These are phyloP conservation scores for Candida insectorum DNA, from an alignment of 805 yeast genomes.

Conservation along the genomic window DNA sequence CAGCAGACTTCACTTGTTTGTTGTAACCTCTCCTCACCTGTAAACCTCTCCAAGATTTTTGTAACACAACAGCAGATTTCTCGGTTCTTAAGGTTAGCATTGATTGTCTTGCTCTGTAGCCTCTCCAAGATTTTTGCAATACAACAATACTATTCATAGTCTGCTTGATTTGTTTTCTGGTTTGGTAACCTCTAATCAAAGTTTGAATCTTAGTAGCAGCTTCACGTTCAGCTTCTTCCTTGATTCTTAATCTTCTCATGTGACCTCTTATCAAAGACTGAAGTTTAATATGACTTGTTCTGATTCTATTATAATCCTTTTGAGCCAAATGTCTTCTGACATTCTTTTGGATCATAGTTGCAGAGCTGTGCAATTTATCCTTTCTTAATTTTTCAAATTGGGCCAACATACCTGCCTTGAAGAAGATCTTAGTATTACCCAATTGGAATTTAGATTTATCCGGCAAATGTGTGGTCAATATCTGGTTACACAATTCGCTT, in stretches of 20 bases:
- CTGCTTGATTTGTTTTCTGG: constrained; percentile 36
- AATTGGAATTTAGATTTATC: constrained; percentile 74
- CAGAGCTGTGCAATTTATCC: constrained; percentile 72
- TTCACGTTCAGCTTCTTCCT: constrained; percentile 49
- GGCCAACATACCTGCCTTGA: constrained; percentile 96
- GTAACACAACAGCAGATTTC: constrained; percentile 68
- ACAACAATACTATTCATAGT: constrained; percentile 37
- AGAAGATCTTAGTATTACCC: constrained; percentile 91
- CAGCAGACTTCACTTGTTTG: constrained; percentile 50
- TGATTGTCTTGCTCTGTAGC: constrained; percentile 51
- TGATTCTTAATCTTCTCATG: constrained; percentile 52
- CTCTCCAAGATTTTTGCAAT: constrained; percentile 49
- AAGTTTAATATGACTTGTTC: constrained; percentile 48
- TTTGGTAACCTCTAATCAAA: constrained; percentile 50
- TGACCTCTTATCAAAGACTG: constrained; percentile 69
- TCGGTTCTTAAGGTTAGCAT: constrained; percentile 48
- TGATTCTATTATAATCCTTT: constrained; percentile 52
- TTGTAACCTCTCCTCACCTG: constrained; percentile 53
- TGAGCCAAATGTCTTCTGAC: constrained; percentile 65
- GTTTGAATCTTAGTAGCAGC: constrained; percentile 78
- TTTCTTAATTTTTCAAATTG: constrained; percentile 81
- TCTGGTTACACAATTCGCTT: constrained; percentile 62
- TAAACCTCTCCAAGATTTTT: constrained; percentile 69
- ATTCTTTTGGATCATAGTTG: constrained; percentile 81
- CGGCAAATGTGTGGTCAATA: constrained; percentile 61